Base-by-base conservation (phyloP, 2,329 filamentous ascomycete species). In the Periconia sp. region DNA sequence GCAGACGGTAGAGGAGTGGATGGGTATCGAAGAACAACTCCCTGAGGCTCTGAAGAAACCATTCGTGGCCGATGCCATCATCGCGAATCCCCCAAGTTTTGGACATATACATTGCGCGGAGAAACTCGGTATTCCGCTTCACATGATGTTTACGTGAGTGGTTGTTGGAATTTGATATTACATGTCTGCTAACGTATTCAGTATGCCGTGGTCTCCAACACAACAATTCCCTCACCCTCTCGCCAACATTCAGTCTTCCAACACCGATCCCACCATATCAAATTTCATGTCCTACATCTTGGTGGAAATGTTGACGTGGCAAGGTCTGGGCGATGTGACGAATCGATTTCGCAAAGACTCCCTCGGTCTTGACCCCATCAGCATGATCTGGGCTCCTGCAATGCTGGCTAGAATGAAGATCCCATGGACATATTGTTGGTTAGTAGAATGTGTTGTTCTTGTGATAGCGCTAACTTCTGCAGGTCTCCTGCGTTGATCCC, bases 221-320 rank as follows among this genome's bases (percentile, higher is more conserved):
- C 86, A 90, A 68, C 84, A 88, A 0, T 96, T 96, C 60, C 90
- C 91, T 0, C 92, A 96, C 64, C 92, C 92, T 0, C 78, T 96
- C 20, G 91, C 91, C 0, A 93, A 94, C 59, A 87, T 96, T 52
- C 83, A 90, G 57, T 85, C 85, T 1, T 85, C 87, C 0, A 91
- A 91, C 61, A 88, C 88, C 1, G 90, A 94, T 63, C 80, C 85
- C 6, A 84, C 84, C n/a, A 81, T 91, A 54, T 88, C 90, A 1
- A 96, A 94, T 63, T 93, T 90, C 66, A 81, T 95, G 52, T 90
- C 88, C 0, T 96, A 96, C 64, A 86, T 88, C 0, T 78, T 96
- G 18, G 89, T 96, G 2, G 92, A 96, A 61, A 90, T 95, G 83
- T 85, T 96, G 81, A 92, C 92, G 11, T 96, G 91, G 91, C 91